Evolutionary conservation across 2,329 filamentous ascomycete species (phyloP).

Genomic region (Arachnomyces sp.): DNA sequence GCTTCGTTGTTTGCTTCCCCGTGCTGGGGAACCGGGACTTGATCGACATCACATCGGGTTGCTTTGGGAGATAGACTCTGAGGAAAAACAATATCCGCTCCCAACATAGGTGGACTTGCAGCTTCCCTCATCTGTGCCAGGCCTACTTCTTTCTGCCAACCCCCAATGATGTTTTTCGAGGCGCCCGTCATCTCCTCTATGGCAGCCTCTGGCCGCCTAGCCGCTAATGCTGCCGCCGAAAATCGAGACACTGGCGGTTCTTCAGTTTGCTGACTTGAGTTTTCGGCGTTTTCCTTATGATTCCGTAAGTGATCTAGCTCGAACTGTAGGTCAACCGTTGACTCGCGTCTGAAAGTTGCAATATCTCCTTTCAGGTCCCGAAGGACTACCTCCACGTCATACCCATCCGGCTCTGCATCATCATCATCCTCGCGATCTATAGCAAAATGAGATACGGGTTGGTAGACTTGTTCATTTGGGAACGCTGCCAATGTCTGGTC

Average conservation of each 20-base stretch:
- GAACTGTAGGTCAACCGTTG: conserved; percentile 50
- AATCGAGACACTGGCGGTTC: conserved; percentile 24
- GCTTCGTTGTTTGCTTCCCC: conserved; percentile 38
- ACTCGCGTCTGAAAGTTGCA: conserved; percentile 32
- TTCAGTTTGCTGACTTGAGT: conserved; percentile 27
- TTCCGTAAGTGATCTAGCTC: conserved; percentile 74
- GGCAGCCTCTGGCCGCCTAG: conserved; percentile 13
- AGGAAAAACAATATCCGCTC: conserved; percentile 69
- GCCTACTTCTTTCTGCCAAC: conserved; percentile 17
- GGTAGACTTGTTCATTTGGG: conserved; percentile 40
- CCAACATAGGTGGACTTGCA: conserved; percentile 76
- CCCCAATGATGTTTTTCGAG: conserved; percentile 7
- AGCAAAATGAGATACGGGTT: conserved; percentile 40
- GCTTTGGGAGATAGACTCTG: conserved; percentile 73
- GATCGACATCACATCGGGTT: conserved; percentile 74
- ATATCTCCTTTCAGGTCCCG: conserved; percentile 21
- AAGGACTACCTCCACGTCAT: conserved; percentile 18
- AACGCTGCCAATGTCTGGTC: conserved; percentile 49
- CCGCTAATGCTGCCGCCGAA: conserved; percentile 23
- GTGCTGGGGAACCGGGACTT: conserved; percentile 47
- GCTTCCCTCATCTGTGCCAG: conserved; percentile 50
- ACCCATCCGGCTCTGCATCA: conserved; percentile 23
- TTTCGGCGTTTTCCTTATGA: conserved; percentile 59
- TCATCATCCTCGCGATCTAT: conserved; percentile 34
- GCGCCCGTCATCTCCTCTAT: conserved; percentile 7